Evolutionary conservation across 768 basidiomycete species (phyloP).

Genomic region (Trametes punicea): DNA sequence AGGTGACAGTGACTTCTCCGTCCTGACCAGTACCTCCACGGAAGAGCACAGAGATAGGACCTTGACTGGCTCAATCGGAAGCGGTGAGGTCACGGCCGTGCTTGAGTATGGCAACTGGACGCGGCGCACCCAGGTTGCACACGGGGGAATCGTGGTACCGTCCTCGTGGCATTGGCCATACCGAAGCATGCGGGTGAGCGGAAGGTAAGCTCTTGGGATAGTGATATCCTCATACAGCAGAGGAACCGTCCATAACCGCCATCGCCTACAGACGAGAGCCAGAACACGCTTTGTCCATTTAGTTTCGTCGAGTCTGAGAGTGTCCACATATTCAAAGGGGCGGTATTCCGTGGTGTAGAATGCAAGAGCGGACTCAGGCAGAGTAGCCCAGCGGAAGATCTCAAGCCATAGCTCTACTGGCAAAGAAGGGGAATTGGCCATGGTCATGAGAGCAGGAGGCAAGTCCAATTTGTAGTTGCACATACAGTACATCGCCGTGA

Average conservation of each 20-base stretch:
- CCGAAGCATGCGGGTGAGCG: constrained; percentile 29
- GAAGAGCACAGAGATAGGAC: constrained; percentile 48
- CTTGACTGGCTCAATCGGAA: constrained; percentile 37
- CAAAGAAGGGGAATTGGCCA: constrained; percentile 2
- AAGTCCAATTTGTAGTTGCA: no score
- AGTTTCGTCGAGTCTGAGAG: constrained; percentile 27
- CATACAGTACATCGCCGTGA: not conserved
- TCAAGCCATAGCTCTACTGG: constrained; percentile 28
- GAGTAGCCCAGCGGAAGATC: constrained; percentile 28
- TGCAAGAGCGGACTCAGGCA: constrained; percentile 36
- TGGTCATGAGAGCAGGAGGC: not conserved
- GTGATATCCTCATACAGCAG: constrained; percentile 55
- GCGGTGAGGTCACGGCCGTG: constrained; percentile 41
- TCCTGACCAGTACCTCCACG: constrained; percentile 55
- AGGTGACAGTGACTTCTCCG: constrained; percentile 50
- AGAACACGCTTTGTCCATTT: constrained; percentile 40
- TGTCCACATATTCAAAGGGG: constrained; percentile 43
- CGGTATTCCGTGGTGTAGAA: constrained; percentile 35
- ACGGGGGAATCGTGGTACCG: constrained; percentile 14
- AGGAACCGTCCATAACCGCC: constrained; percentile 45
- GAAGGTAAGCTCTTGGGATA: constrained; percentile 34
- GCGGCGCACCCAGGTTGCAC: constrained; percentile 46
- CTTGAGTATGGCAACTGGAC: constrained; percentile 55
- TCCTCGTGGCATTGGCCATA: constrained; percentile 14
- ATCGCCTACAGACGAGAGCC: constrained; percentile 53